A percentile compares a stretch with the other conserved stretches of the same genome.
Conservation (phyloP, 305 asterid genomes). For the Fraxinus platypoda region DNA sequence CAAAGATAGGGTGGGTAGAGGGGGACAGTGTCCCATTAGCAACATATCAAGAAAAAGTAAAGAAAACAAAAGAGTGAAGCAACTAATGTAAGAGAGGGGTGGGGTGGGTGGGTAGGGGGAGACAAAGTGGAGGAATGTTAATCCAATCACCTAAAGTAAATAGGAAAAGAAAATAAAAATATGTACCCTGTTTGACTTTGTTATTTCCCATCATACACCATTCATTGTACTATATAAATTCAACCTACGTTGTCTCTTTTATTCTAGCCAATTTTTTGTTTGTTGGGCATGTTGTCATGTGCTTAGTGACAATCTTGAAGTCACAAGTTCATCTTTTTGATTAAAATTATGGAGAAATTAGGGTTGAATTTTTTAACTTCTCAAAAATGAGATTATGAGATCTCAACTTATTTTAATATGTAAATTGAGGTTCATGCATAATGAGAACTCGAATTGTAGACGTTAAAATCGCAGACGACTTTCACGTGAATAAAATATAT, state of each 20-base stretch:
- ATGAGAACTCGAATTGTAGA: too few species aligned
- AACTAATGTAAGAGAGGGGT: background rate
- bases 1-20: background rate
- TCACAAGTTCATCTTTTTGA: background rate
- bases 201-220: conserved; percentile 41
- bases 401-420: too few species aligned
- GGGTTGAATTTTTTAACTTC: too few species aligned
- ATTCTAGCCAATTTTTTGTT: conserved; percentile 37
- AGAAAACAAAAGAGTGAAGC: conserved; percentile 7
- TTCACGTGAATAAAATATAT: too few species aligned
- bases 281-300: conserved; percentile 6
- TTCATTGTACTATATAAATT: conserved; percentile 39
- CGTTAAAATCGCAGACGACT: too few species aligned
- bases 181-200: conserved; percentile 40
- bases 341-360: background rate
- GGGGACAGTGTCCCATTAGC: conserved; percentile 19
- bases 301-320: background rate
- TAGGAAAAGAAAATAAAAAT: conserved; percentile 19
- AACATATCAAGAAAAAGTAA: conserved; percentile 5
- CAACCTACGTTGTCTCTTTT: conserved; percentile 41
- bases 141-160: conserved; percentile 42
- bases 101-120: conserved; percentile 7
- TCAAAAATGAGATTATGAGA: too few species aligned
- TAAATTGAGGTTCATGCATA: too few species aligned
- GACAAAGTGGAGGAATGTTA: conserved; percentile 65